These are phyloP conservation scores for Decorospora gaudefroyi DNA, from an alignment of 2,329 filamentous ascomycete genomes.

Conservation along the genomic window DNA sequence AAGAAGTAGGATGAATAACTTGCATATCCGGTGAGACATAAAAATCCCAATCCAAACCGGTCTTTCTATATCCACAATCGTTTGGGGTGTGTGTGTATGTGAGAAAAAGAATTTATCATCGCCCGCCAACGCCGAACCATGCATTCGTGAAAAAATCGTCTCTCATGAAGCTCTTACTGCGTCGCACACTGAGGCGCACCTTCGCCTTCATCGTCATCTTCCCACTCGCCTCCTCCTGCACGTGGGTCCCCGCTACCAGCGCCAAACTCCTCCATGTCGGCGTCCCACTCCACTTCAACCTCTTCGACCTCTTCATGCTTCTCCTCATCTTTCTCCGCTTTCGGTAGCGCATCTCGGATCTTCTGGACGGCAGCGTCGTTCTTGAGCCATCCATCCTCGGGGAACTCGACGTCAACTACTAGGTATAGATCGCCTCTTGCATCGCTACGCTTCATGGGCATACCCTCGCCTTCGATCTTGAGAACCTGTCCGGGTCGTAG, in stretches of 20 bases:
- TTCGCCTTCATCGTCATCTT: constrained; percentile 66
- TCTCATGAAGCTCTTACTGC: constrained; percentile 57
- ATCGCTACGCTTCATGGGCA: constrained; percentile 89
- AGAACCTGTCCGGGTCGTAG: constrained; percentile 82
- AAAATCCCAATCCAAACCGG: background rate
- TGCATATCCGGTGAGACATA: too few relatives aligned
- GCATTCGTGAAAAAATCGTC: constrained; percentile 30
- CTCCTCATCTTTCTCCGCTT: constrained; percentile 57
- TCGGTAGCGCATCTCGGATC: constrained; percentile 75
- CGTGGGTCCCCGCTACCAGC: constrained; percentile 70
- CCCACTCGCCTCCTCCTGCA: constrained; percentile 69
- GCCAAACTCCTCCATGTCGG: constrained; percentile 82
- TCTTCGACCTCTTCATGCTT: constrained; percentile 78
- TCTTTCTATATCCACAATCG: constrained; percentile 2
- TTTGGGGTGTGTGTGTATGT: constrained; percentile 1
- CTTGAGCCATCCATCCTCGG: constrained; percentile 78
- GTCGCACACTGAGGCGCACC: constrained; percentile 72
- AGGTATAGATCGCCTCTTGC: constrained; percentile 85
- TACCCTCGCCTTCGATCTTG: constrained; percentile 86
- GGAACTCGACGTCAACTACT: constrained; percentile 83
- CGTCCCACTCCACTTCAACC: constrained; percentile 82
- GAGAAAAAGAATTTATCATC: constrained; percentile 10
- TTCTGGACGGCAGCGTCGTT: constrained; percentile 70
- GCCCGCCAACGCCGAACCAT: constrained; percentile 31
- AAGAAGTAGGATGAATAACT: too few relatives aligned